Conservation (phyloP, 345 rosid genomes). For the Eucalyptus albens region DNA sequence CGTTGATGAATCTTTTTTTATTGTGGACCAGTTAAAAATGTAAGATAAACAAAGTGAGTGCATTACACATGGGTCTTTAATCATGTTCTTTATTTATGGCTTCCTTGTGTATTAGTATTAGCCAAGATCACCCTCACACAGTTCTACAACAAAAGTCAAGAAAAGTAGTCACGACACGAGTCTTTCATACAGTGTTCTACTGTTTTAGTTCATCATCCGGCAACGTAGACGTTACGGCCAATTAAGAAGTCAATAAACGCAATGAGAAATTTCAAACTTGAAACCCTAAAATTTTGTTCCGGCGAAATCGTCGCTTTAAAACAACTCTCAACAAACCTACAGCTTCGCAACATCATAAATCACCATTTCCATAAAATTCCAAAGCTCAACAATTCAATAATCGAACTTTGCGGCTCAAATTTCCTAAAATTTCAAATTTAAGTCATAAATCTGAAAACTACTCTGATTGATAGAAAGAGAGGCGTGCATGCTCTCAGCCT, state of each 20-base stretch:
- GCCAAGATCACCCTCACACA: not conserved
- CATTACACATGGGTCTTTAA: not conserved
- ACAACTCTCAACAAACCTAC: not conserved
- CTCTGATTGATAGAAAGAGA: not conserved
- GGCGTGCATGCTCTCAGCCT: too few relatives aligned
- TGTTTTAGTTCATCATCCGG: not conserved
- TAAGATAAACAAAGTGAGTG: not conserved
- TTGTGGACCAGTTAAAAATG: not conserved
- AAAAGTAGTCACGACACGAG: not conserved
- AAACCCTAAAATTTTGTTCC: too few relatives aligned
- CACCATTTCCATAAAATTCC: not conserved
- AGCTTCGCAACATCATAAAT: too few relatives aligned
- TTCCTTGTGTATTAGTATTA: not conserved
- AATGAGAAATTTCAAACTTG: not conserved
- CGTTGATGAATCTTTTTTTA: not conserved
- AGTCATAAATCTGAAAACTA: too few relatives aligned
- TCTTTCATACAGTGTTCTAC: not conserved
- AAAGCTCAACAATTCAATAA: not conserved
- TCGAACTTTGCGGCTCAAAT: not conserved
- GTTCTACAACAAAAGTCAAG: not conserved
- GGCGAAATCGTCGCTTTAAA: too few relatives aligned
- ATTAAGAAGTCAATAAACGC: not conserved
- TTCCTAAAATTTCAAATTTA: not conserved
- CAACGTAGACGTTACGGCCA: not conserved
- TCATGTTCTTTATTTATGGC: not conserved